A percentile compares a stretch with the other conserved stretches of the same genome.
Evolutionary conservation across 169 alveolate species (phyloP).

Genomic region (Cryptosporidium muris): DNA sequence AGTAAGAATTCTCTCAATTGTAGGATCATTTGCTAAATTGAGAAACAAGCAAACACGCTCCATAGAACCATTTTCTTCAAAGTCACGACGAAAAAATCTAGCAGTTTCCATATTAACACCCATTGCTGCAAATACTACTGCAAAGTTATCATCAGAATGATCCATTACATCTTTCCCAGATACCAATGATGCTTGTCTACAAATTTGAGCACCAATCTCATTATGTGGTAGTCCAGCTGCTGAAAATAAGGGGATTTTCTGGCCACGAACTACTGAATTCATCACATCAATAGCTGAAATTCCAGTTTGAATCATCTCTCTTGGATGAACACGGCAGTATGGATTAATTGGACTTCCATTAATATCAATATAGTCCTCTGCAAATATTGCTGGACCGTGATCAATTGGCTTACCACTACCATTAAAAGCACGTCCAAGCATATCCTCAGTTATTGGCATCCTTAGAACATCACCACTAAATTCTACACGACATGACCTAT

Average conservation of each 20-base stretch:
- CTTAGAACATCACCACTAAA: conserved; percentile 98
- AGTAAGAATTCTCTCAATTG: conserved; percentile 98
- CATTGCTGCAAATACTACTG: conserved; percentile 99
- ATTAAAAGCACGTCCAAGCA: conserved; percentile 99
- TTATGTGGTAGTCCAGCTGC: conserved; percentile 99
- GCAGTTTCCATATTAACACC: conserved; percentile 99
- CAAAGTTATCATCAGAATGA: conserved; percentile 98
- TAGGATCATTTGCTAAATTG: conserved; percentile 99
- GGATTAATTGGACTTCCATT: conserved; percentile 98
- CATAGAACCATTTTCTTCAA: conserved; percentile 99
- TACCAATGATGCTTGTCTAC: conserved; percentile 98
- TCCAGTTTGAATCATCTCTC: conserved; percentile 99
- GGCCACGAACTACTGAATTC: conserved; percentile 99
- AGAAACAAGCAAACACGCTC: conserved; percentile 97
- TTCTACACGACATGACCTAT: conserved; percentile 94
- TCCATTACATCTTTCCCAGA: conserved; percentile 96
- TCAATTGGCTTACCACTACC: conserved; percentile 99
- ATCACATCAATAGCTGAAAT: conserved; percentile 99
- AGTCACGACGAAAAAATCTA: conserved; percentile 98
- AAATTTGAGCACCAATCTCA: conserved; percentile 99
- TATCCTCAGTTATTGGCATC: conserved; percentile 99
- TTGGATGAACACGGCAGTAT: conserved; percentile 97
- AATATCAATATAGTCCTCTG: conserved; percentile 96
- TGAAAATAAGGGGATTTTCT: conserved; percentile 99
- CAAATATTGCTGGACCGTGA: conserved; percentile 97